Base-by-base conservation (phyloP, 1,139 yeast genomes). In the Taphrina pruni region DNA sequence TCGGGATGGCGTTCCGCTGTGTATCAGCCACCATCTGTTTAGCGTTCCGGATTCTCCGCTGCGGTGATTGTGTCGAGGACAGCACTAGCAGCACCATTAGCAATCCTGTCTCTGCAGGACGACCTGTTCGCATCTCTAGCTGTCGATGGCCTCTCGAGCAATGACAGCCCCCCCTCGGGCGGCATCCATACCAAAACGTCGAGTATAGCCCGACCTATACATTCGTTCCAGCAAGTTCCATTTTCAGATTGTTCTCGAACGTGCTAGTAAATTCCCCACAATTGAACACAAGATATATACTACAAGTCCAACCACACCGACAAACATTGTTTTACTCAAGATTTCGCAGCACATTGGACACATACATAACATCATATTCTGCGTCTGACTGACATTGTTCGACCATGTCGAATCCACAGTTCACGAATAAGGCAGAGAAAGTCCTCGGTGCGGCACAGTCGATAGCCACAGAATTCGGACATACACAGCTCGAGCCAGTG, bases 381-480 rank as follows among this genome's bases (percentile, higher is more conserved):
- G 32, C 32, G 32, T 26, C 32, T 26, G 8, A 26, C 62, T 43
- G 52, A 43, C 9, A 55, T 17, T 41, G 38, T 32, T 21, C 43
- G 11, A 26, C 11, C 17, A 64, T 64, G 67, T 46, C 67, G 84
- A 80, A 79, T 70, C 73, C 76, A 51, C 78, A 78, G 74, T 75
- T 91, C 75, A 94, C 99, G 72, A 98, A 95, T 78, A 90, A 95
- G 79, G 98, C 97, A 65, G 86, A 90, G 76, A 87, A 85, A 72
- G 86, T 93, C 73, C 84, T 95, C 66, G 88, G 89, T 75, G 84
- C 85, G 76, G 96, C 98, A 69, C 86, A 88, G 71, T 86, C 88
- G 77, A 80, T 94, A 72, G 97, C 97, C 52, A 85, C 86, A 75
- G 96, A 91, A 73, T 92, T 91, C 76, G 83, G 89, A 69, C 93